These are phyloP conservation scores for Fistulifera solaris DNA, from an alignment of 108 stramenopile genomes.

Conservation along the genomic window DNA sequence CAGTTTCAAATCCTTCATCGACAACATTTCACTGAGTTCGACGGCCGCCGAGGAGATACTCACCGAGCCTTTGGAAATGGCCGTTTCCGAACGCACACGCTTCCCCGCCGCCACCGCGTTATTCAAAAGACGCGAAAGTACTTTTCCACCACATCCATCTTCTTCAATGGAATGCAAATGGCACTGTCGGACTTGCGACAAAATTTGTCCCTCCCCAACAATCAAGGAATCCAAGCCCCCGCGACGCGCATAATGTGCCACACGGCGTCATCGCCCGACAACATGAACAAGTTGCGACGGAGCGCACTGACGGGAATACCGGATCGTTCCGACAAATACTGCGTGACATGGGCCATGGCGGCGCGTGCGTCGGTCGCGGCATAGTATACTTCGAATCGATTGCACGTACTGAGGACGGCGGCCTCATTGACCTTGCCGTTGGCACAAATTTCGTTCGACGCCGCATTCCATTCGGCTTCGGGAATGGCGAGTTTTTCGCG, in stretches of 20 bases:
- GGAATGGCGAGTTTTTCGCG: slow-evolving; percentile 97
- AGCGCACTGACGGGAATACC: slow-evolving; percentile 75
- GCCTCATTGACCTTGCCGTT: slow-evolving; percentile 84
- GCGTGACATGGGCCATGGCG: slow-evolving; percentile 83
- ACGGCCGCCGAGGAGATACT: slow-evolving; percentile 94
- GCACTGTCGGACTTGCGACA: slow-evolving; percentile 93
- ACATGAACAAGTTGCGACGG: slow-evolving; percentile 90
- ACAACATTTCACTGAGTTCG: slow-evolving; percentile 84
- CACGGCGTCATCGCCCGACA: slow-evolving; percentile 91
- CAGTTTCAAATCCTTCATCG: slow-evolving; percentile 71
- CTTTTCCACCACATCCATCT: slow-evolving; percentile 94
- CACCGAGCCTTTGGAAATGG: slow-evolving; percentile 90
- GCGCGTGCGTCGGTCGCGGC: slow-evolving; percentile 83
- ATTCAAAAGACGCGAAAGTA: slow-evolving; percentile 86
- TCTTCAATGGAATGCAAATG: slow-evolving; percentile 93
- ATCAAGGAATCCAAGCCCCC: slow-evolving; percentile 96
- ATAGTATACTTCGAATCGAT: slow-evolving; percentile 98
- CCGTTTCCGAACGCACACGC: slow-evolving; percentile 93
- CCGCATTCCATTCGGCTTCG: slow-evolving; percentile 90
- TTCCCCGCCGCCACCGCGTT: slow-evolving; percentile 95
- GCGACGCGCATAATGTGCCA: slow-evolving; percentile 97
- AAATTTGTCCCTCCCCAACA: slow-evolving; percentile 98
- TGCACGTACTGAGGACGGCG: slow-evolving; percentile 94
- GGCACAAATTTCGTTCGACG: slow-evolving; percentile 69
- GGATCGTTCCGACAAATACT: slow-evolving; percentile 76